Conservation (phyloP, 2,329 filamentous ascomycete species). For the Mycosphaerella arachidis region DNA sequence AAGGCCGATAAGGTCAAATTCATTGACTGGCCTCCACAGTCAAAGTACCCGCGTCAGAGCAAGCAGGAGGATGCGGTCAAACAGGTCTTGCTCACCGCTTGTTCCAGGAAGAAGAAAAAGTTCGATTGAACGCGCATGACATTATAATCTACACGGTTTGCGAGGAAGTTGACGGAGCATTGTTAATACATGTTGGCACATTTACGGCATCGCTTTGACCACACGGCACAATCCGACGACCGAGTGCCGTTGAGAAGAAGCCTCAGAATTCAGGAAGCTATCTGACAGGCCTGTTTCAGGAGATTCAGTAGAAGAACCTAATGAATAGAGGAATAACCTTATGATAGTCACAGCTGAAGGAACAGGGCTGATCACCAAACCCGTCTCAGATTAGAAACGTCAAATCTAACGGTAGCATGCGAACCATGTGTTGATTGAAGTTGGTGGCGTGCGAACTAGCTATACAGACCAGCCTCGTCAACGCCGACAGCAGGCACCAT, state of each 20-base stretch:
- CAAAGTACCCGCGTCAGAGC: conserved; percentile 21
- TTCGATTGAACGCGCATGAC: conserved; percentile 9
- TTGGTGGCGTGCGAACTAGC: neutral
- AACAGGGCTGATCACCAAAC: neutral
- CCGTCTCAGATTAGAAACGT: conserved; percentile 1
- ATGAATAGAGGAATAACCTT: conserved; percentile 1
- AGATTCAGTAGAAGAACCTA: conserved; percentile 1
- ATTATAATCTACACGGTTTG: neutral
- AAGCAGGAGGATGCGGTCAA: conserved; percentile 36
- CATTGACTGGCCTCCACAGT: conserved; percentile 25
- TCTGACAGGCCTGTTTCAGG: conserved; percentile 2
- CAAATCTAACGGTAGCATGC: neutral
- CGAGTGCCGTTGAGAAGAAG: neutral
- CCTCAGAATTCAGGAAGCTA: neutral
- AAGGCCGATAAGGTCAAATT: conserved; percentile 41
- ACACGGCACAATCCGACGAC: neutral
- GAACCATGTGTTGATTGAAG: neutral
- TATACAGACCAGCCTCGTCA: neutral
- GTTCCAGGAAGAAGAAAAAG: conserved; percentile 22
- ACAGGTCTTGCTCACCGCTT: conserved; percentile 26
- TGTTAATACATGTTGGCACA: neutral
- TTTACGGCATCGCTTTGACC: neutral
- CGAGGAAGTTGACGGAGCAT: neutral
- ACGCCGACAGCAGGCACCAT: no score
- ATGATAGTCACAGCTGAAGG: neutral